Evolutionary conservation across 208 protist genomes (phyloP).

Genomic region (Wallacemonas rigidus): DNA sequence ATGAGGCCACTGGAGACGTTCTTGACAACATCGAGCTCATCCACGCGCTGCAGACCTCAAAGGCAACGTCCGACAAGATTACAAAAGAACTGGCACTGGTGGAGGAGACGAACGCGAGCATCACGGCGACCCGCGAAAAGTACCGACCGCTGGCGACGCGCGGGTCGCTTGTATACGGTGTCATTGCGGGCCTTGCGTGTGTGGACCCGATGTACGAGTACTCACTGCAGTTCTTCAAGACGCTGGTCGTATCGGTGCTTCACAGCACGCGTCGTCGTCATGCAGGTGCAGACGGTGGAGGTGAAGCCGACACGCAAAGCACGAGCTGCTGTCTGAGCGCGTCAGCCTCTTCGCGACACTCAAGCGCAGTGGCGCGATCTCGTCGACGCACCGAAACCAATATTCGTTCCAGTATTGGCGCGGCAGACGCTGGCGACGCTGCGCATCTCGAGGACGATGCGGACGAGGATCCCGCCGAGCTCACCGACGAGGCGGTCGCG

Average conservation of each 20-base stretch:
- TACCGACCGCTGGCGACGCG: conserved; percentile 93
- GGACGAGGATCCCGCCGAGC: conserved; percentile 23
- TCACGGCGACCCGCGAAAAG: conserved; percentile 87
- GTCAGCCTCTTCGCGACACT: not conserved
- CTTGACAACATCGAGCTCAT: conserved; percentile 96
- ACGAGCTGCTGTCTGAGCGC: not conserved
- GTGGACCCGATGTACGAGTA: conserved; percentile 95
- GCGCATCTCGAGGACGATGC: conserved; percentile 8
- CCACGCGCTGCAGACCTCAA: conserved; percentile 90
- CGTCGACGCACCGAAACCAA: too few relatives aligned
- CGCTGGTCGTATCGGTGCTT: conserved; percentile 89
- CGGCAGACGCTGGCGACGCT: not conserved
- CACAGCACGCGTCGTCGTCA: conserved; percentile 46
- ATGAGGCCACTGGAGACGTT: conserved; percentile 92
- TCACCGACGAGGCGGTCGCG: conserved; percentile 46
- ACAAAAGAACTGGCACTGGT: conserved; percentile 85
- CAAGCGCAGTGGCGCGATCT: not conserved
- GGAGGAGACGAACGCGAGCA: conserved; percentile 93
- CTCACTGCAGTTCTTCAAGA: conserved; percentile 92
- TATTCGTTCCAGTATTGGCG: not conserved
- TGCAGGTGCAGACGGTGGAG: conserved; percentile 10
- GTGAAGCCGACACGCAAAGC: not conserved
- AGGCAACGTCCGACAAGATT: conserved; percentile 91
- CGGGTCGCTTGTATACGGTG: conserved; percentile 95
- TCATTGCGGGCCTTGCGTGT: conserved; percentile 87